These are phyloP conservation scores for Raphanus hybrid DNA, from an alignment of 441 rosid species.

Conservation along the genomic window DNA sequence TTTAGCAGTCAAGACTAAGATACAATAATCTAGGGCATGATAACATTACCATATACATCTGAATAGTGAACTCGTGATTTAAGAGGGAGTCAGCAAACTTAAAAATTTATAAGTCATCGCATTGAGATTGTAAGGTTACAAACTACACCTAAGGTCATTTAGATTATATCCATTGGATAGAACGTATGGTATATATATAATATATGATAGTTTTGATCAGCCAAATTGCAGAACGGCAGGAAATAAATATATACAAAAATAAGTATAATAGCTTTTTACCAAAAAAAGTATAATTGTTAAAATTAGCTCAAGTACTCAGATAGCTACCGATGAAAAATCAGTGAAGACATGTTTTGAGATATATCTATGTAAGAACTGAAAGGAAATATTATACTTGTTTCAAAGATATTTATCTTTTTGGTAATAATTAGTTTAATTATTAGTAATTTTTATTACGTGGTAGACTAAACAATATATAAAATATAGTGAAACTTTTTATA, in stretches of 20 bases:
- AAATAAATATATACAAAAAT: neutral
- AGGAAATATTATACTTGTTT: neutral
- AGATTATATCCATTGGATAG: neutral
- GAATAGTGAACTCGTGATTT: neutral
- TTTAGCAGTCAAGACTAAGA: neutral
- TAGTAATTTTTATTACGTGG: neutral
- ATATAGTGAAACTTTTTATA: no score
- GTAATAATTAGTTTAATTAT: neutral
- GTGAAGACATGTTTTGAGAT: neutral
- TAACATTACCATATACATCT: neutral
- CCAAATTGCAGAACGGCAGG: neutral
- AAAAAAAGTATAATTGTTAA: neutral
- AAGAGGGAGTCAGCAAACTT: neutral
- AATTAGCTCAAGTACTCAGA: neutral
- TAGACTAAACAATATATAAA: neutral
- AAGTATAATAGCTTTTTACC: neutral
- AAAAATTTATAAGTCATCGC: neutral
- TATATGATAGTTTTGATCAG: neutral
- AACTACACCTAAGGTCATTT: neutral
- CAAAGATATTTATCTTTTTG: neutral
- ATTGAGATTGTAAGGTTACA: neutral
- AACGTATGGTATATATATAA: neutral
- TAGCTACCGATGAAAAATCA: neutral
- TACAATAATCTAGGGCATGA: constrained; percentile 11
- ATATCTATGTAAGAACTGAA: neutral